Evolutionary conservation across 2,329 filamentous ascomycete species (phyloP).

Genomic region (Ceratocystis albifundus): DNA sequence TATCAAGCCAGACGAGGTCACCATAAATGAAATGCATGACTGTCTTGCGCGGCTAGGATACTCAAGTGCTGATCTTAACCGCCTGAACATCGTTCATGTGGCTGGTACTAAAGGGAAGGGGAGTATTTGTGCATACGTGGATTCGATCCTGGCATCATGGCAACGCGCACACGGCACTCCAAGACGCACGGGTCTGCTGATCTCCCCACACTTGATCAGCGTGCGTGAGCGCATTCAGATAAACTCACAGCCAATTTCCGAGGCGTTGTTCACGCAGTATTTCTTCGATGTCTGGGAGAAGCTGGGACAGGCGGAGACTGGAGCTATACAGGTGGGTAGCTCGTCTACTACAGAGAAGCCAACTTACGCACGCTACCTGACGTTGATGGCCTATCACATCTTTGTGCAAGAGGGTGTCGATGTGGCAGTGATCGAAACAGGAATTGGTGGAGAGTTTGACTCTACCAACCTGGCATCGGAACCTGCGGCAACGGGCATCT

Average conservation of each 20-base stretch:
- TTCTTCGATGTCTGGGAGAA: slow-evolving; percentile 58
- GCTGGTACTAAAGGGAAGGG: slow-evolving; percentile 70
- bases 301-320: slow-evolving; percentile 34
- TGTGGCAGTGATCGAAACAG: slow-evolving; percentile 53
- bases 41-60: slow-evolving; percentile 73
- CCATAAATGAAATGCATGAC: slow-evolving; percentile 66
- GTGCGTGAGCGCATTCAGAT: slow-evolving; percentile 58
- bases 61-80: slow-evolving; percentile 44
- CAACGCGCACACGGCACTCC: slow-evolving; percentile 30
- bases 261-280: slow-evolving; percentile 49
- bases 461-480: slow-evolving; percentile 53
- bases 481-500: slow-evolving; percentile 50
- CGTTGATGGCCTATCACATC: slow-evolving; percentile 54
- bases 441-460: slow-evolving; percentile 57
- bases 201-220: slow-evolving; percentile 55
- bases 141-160: slow-evolving; percentile 49
- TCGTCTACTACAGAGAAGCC: slow-evolving; percentile 30
- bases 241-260: slow-evolving; percentile 46
- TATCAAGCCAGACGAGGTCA: slow-evolving; percentile 53
- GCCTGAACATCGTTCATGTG: slow-evolving; percentile 57
- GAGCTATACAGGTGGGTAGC: slow-evolving; percentile 22
- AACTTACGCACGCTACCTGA: slow-evolving; percentile 51
- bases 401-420: slow-evolving; percentile 54
- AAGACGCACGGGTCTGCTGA: slow-evolving; percentile 51
- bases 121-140: slow-evolving; percentile 56